Conservation (phyloP, 148 eudicot genomes). For the Rhododendron ovatum region DNA sequence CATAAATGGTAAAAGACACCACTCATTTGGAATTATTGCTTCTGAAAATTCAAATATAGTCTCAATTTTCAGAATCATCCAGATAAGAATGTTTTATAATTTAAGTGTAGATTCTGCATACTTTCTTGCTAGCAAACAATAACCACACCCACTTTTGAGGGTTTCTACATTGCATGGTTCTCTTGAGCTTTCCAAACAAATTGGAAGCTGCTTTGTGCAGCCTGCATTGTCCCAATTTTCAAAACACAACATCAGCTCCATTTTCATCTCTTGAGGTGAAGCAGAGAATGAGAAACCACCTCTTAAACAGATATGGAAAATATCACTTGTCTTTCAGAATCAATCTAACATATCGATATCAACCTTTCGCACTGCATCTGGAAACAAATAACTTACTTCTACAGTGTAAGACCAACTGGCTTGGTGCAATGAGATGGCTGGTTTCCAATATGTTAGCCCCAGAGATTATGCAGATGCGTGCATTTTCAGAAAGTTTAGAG, state of each 20-base stretch:
- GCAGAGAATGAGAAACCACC: not conserved
- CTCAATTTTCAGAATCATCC: not conserved
- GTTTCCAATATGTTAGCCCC: not conserved
- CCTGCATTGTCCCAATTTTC: not conserved
- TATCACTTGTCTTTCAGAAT: not conserved
- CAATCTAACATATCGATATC: not conserved
- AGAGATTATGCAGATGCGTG: not conserved
- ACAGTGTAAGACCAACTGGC: not conserved
- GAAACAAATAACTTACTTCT: not conserved
- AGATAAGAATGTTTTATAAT: no score
- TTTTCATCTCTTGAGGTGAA: not conserved
- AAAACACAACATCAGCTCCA: not conserved
- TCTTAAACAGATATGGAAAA: not conserved
- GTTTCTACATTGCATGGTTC: not conserved
- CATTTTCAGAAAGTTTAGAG: not conserved
- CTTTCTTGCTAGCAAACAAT: not conserved
- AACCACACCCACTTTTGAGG: not conserved
- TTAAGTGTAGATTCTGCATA: not conserved
- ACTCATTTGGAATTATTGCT: not conserved
- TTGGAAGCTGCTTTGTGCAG: not conserved
- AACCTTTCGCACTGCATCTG: not conserved
- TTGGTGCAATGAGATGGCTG: not conserved
- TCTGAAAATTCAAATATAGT: not conserved
- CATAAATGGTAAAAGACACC: not conserved
- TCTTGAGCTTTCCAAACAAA: not conserved